Base-by-base conservation (phyloP, 805 yeast species). In the Wickerhamiella vanderwaltii region DNA sequence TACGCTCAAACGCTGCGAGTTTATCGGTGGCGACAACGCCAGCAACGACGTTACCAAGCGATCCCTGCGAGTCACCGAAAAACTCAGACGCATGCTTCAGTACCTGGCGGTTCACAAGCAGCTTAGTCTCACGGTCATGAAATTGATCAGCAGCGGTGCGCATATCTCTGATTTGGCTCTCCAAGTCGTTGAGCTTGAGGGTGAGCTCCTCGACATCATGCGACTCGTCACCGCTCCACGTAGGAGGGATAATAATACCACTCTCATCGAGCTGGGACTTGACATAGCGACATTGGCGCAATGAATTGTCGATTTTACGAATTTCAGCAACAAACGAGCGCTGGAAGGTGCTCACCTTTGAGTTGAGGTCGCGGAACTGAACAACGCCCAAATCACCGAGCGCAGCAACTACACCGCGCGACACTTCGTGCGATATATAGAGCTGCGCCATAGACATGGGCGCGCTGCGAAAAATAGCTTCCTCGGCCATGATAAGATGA, bases 361-460 rank as follows among this genome's bases (percentile, higher is more conserved):
- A 64, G 62, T 91, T 91, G 65, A 84, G 68, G 61, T 91, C 98
- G 39, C 94, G 68, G 60, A 91, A 85, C 56, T 93, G 95, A 20
- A 91, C 72, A 46, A 75, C 65, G 19, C 94, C 93, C 57, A 84
- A 66, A 50, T 83, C 85, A 4, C 98, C 99, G 28, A 91, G 66
- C 20, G 83, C 74, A 44, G 84, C 73, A n/a, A 86, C 79, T 29
- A 85, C 75, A 46, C 86, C 94, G 48, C 96, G 69, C 6, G 94
- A 75, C 33, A 82, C 78, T 62, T 91, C 99, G 20, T 83, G 77
- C 6, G 97, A 88, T 46, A 91, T 75, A 60, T 84, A 88, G 51
- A 91, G 68, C 66, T 91, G 95, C 41, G 88, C 81, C 53, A 87
- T 72, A 37, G 94, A 75, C 97, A 91, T 93, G 56, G 83, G 94